Conservation (phyloP, 306 rosid species). For the Cucurbita ficifolia region DNA sequence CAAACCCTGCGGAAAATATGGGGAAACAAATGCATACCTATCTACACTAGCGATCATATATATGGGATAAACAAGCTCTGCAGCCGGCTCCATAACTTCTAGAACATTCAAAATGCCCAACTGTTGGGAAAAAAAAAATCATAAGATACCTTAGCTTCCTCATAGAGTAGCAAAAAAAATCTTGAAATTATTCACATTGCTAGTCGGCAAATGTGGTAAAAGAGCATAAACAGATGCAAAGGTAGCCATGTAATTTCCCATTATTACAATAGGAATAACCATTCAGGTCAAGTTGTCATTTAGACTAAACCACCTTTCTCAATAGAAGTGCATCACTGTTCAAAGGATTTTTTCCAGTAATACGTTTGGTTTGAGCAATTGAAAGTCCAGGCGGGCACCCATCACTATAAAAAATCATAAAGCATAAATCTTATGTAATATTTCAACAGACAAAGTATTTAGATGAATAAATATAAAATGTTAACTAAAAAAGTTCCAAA, state of each 20-base stretch:
- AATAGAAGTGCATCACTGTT: slow-evolving; percentile 36
- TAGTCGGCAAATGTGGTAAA: neutral
- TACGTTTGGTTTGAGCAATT: slow-evolving; percentile 54
- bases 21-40: slow-evolving; percentile 34
- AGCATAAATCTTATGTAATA: neutral
- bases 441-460: neutral
- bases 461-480: neutral
- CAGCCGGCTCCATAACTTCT: slow-evolving; percentile 61
- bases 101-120: slow-evolving; percentile 83
- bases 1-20: too few relatives aligned
- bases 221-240: neutral
- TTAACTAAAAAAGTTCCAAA: slow-evolving; percentile 14
- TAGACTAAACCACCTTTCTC: slow-evolving; percentile 44
- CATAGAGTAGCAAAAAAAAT: neutral
- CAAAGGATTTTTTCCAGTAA: slow-evolving; percentile 56
- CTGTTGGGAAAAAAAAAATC: slow-evolving; percentile 35
- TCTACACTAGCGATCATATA: slow-evolving; percentile 69
- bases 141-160: neutral
- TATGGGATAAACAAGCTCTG: slow-evolving; percentile 80
- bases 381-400: slow-evolving; percentile 77
- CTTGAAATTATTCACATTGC: neutral
- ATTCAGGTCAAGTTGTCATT: neutral
- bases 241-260: neutral
- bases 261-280: slow-evolving; percentile 7
- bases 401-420: slow-evolving; percentile 34